These are phyloP conservation scores for Magnusiomyces ingens DNA, from an alignment of 1,139 yeast species.

Conservation along the genomic window DNA sequence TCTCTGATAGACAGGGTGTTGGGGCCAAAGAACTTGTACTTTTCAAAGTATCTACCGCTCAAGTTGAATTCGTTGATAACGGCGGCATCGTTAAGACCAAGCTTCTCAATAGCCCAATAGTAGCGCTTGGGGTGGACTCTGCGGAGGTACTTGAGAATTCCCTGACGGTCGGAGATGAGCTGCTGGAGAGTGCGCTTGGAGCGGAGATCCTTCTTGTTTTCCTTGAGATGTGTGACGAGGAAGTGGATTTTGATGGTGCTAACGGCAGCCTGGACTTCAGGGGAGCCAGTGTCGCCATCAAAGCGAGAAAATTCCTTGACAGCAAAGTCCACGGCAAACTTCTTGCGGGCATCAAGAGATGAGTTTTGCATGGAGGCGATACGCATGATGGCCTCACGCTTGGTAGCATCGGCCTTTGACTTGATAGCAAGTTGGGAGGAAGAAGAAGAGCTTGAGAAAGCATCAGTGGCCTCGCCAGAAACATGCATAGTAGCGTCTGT, in stretches of 20 bases:
- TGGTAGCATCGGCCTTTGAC: slow-evolving; percentile 44
- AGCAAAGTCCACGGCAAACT: slow-evolving; percentile 58
- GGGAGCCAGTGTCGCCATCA: slow-evolving; percentile 89
- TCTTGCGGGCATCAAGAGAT: slow-evolving; percentile 49
- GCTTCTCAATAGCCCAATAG: slow-evolving; percentile 76
- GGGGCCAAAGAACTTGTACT: slow-evolving; percentile 73
- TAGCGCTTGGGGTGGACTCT: slow-evolving; percentile 72
- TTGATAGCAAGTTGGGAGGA: background rate
- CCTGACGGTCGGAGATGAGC: slow-evolving; percentile 84
- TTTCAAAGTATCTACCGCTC: slow-evolving; percentile 79
- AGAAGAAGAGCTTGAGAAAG: background rate
- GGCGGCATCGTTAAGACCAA: slow-evolving; percentile 79
- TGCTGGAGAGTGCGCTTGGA: slow-evolving; percentile 68
- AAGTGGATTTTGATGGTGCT: slow-evolving; percentile 75
- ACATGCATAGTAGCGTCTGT: background rate
- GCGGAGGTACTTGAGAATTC: slow-evolving; percentile 72
- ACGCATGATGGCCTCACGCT: slow-evolving; percentile 63
- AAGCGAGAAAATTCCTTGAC: slow-evolving; percentile 70
- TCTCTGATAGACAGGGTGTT: slow-evolving; percentile 29
- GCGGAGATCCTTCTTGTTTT: slow-evolving; percentile 64
- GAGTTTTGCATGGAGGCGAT: slow-evolving; percentile 72
- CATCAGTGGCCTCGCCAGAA: background rate
- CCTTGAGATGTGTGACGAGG: slow-evolving; percentile 67
- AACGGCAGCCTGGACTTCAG: slow-evolving; percentile 94
- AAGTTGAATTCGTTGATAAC: slow-evolving; percentile 75